Evolutionary conservation across 768 basidiomycete genomes (phyloP).

Genomic region (Naganishia vishniacii): DNA sequence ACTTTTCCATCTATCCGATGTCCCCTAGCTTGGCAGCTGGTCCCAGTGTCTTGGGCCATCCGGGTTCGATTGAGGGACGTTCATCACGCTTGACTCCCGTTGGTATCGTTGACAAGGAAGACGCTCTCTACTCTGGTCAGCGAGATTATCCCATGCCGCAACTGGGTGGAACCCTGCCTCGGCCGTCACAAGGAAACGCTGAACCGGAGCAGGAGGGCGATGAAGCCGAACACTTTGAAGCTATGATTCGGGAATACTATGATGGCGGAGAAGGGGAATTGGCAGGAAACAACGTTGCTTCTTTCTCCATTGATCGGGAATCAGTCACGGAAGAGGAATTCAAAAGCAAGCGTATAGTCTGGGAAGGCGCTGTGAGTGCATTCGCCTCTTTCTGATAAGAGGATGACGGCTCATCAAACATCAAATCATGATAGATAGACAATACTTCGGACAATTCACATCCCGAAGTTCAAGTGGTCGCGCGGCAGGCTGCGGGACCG

Average conservation of each 20-base stretch:
- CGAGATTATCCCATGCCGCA: neutral
- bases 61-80: neutral
- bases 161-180: no score
- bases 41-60: neutral
- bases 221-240: neutral
- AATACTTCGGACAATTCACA: constrained; percentile 33
- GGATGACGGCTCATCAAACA: neutral
- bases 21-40: neutral
- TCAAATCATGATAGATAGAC: constrained; percentile 27
- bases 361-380: constrained; percentile 31
- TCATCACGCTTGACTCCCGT: neutral
- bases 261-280: neutral
- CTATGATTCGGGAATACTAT: neutral
- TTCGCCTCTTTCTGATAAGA: neutral
- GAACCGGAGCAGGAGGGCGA: neutral
- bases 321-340: neutral
- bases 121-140: neutral
- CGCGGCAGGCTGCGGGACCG: constrained; percentile 26
- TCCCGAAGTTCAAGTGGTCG: constrained; percentile 16
- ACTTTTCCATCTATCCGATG: neutral
- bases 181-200: no score
- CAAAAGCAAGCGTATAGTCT: constrained; percentile 32
- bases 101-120: neutral
- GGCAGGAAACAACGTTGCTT: neutral
- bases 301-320: neutral